Base-by-base conservation (phyloP, 495 filamentous ascomycete species). In the Hypoxylon fragiforme region DNA sequence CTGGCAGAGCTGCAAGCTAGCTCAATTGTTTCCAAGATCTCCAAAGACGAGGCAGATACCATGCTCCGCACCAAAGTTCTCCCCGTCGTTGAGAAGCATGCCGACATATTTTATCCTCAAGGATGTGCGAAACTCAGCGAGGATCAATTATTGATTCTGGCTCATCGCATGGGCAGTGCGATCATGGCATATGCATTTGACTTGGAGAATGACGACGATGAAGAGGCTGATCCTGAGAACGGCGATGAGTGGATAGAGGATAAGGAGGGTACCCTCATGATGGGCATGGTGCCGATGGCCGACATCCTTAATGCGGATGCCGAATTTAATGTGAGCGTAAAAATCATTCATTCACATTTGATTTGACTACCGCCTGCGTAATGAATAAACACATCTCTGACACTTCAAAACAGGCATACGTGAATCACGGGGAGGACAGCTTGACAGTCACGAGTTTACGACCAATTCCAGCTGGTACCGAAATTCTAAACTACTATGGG, bases 121-220 rank as follows among this genome's bases (percentile, higher is more conserved):
- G 71, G 73, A 19, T 64, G 75, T 42, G 63, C 60, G 34, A 74
- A 14, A 3, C 44, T 71, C 6, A 28, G 73, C 13, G 75, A 81
- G 38, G 72, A 77, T 14, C 69, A 79, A 18, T 69, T 91, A 12
- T 60, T 90, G 3, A 55, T 67, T 13, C 73, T 91, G 6, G 83
- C 84, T 24, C 91, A 96, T 68, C 77, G 79, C 7, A 88, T 96
- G 82, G 92, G 87, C 0, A 90, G 86, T 11, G 79, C 86, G 12
- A 94, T 96, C 35, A 96, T 97, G 91, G 87, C 90, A 3, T 97
- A 97, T 67, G 91, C 90, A 1, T 97, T 97, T 61, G 92, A 96
- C 54, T 78, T 97, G 0, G 77, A 79, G 8, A 71, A 74, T n/a
- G n/a, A n/a, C 15, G 63, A 69, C 5, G 73, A 77, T 5, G 71